Evolutionary conservation across 2,329 filamentous ascomycete species (phyloP), one percentile per base, ranked within the genome.

Genomic region (Trichophyton benhamiae): DNA sequence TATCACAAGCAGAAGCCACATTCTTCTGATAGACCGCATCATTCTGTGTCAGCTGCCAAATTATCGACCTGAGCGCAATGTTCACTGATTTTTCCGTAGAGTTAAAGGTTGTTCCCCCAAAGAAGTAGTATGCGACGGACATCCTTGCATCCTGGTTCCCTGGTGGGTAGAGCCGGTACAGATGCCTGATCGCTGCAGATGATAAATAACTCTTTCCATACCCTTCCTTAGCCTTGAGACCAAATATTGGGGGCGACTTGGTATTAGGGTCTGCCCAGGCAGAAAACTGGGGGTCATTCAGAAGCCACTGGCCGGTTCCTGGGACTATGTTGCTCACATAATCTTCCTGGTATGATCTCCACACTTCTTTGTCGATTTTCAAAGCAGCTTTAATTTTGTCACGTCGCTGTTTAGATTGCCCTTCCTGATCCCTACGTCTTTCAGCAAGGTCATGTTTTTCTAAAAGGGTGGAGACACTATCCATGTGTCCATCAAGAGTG

Each of bases 191-290:
- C 5, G 59, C 62, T 4, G 58, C 60, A 33, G 63, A 63, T 27
- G 60, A 63, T 33, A 65, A 46, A 44, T 60, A 65, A 58, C 63
- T 65, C 46, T 65, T 65, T 27, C 63, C 63, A 52, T 62, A 65
- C 13, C 62, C 63, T 25, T 65, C 62, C 53, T 57, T 60, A 5
- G 62, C 63, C 42, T 65, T 59, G n/a, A 65, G 57, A 5, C 60
- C 62, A 15, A 65, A 33, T 52, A 65, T 63, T 5, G 62, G 63
- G 27, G 36, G 38, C 5, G 58, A 15, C 17, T 57, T 52, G 13
- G 38, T 48, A 3, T 59, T 33, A 15, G 52, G 46, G 36, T 62
- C 62, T 20, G 59, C 46, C 62, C 63, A 65, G 6, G 62, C 57
- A 33, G 48, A 36, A 38, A 62, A 65, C 48, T 65, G 62, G 11